phyloP scores from a whole-genome alignment of 495 filamentous ascomycete species.

The Trichoderma gamsii region DNA sequence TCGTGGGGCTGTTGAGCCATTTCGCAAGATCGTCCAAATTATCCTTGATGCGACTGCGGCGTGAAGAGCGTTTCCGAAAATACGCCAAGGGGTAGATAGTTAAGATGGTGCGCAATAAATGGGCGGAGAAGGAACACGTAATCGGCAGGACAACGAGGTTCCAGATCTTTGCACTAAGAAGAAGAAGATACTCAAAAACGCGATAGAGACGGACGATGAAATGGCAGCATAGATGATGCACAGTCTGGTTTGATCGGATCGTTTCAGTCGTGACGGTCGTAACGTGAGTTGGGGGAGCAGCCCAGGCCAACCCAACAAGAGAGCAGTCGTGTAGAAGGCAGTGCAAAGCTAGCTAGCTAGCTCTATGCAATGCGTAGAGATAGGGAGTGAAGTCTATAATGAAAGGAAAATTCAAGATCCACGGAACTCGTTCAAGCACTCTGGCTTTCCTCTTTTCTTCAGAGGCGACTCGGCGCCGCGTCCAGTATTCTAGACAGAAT shows the following conservation, averaged over 20 bases:
- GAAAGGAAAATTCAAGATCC: neutral
- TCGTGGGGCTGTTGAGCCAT: conserved; percentile 55
- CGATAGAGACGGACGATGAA: conserved; percentile 1
- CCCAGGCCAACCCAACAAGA: neutral
- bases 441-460: neutral
- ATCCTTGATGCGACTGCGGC: neutral
- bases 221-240: conserved; percentile 13
- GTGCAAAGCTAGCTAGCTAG: conserved; percentile 1
- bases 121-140: conserved; percentile 11
- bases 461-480: neutral
- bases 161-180: neutral
- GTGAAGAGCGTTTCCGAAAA: neutral
- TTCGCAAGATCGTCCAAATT: conserved; percentile 15
- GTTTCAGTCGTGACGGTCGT: conserved; percentile 14
- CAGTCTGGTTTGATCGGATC: conserved; percentile 6
- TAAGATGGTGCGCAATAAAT: neutral
- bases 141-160: neutral
- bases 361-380: neutral
- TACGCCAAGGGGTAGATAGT: neutral
- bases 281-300: neutral
- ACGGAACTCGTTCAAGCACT: neutral
- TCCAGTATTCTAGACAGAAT: neutral
- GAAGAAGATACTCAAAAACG: neutral
- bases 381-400: neutral
- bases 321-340: neutral